phyloP scores from a whole-genome alignment of 176 grass and related monocot species.

The Oryza nivara region DNA sequence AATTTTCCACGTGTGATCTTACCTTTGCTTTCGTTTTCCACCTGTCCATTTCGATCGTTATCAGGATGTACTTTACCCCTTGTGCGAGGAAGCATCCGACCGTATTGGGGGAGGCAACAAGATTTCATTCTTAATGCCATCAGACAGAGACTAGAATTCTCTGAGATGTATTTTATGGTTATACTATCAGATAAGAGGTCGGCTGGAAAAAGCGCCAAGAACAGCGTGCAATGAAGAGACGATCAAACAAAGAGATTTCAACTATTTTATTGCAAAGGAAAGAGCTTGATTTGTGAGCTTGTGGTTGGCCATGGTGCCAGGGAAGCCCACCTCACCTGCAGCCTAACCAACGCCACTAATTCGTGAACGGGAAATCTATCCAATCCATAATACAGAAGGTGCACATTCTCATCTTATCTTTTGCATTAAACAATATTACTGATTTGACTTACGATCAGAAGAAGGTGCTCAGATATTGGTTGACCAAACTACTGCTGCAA shows the following conservation, averaged over 20 bases:
- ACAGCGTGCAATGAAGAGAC: not conserved
- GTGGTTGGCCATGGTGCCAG: slow-evolving; percentile 30
- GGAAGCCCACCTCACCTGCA: slow-evolving; percentile 26
- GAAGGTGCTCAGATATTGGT: slow-evolving; percentile 28
- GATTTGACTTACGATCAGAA: slow-evolving; percentile 33
- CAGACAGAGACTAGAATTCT: slow-evolving; percentile 18
- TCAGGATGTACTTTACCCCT: slow-evolving; percentile 17
- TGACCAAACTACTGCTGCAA: slow-evolving; percentile 35
- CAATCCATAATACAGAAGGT: slow-evolving; percentile 8
- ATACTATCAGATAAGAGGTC: not conserved
- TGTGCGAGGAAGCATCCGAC: slow-evolving; percentile 39
- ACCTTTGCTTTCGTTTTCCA: not conserved
- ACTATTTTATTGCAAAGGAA: not conserved
- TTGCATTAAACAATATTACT: not conserved
- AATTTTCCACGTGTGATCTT: not conserved
- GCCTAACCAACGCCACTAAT: slow-evolving; percentile 10
- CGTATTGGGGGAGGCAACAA: slow-evolving; percentile 15
- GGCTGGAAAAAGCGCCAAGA: slow-evolving; percentile 14
- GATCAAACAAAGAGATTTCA: not conserved
- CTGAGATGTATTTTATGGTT: not conserved
- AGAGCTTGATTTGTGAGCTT: not conserved
- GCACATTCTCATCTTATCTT: slow-evolving; percentile 28
- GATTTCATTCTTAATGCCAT: slow-evolving; percentile 27
- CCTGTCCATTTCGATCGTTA: not conserved
- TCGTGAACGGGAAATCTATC: slow-evolving; percentile 14